phyloP scores from a whole-genome alignment of 2,329 filamentous ascomycete genomes.

The Immersiporthe knoxdaviesiana region DNA sequence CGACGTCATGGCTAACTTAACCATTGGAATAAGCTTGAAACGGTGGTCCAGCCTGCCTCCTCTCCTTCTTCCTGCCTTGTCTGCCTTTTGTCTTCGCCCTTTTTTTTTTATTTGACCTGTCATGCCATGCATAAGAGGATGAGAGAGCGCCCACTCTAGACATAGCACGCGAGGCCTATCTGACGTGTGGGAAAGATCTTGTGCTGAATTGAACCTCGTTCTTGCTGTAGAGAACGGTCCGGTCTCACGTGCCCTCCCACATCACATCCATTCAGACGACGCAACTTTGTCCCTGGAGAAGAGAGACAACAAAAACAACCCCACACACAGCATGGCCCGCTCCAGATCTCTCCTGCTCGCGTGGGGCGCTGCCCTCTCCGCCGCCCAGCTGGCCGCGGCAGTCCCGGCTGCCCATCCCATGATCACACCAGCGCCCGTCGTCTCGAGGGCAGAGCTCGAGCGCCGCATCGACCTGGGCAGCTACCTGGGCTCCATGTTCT shows the following conservation, averaged over 20 bases:
- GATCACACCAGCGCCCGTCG: slow-evolving; percentile 35
- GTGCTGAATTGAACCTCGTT: not conserved
- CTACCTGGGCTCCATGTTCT: slow-evolving; percentile 55
- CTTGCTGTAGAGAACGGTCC: not conserved
- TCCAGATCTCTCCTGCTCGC: slow-evolving; percentile 18
- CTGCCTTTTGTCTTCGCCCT: no score
- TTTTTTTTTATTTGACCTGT: no score
- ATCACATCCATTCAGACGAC: no score
- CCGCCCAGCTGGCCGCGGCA: slow-evolving; percentile 30
- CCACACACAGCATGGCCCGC: slow-evolving; percentile 19
- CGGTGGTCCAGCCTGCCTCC: not conserved
- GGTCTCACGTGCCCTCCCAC: no score
- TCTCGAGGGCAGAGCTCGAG: slow-evolving; percentile 40
- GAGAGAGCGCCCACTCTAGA: not conserved
- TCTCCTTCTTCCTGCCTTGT: not conserved
- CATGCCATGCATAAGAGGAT: not conserved
- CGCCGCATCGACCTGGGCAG: slow-evolving; percentile 47
- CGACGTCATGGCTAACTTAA: slow-evolving; percentile 16
- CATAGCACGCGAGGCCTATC: not conserved
- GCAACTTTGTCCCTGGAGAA: no score
- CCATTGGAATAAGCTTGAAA: slow-evolving; percentile 17
- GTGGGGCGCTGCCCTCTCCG: slow-evolving; percentile 21
- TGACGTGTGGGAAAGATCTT: not conserved
- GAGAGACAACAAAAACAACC: no score
- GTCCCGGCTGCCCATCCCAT: slow-evolving; percentile 32